Conservation (phyloP, 169 alveolate genomes). For the Besnoitia besnoiti region DNA sequence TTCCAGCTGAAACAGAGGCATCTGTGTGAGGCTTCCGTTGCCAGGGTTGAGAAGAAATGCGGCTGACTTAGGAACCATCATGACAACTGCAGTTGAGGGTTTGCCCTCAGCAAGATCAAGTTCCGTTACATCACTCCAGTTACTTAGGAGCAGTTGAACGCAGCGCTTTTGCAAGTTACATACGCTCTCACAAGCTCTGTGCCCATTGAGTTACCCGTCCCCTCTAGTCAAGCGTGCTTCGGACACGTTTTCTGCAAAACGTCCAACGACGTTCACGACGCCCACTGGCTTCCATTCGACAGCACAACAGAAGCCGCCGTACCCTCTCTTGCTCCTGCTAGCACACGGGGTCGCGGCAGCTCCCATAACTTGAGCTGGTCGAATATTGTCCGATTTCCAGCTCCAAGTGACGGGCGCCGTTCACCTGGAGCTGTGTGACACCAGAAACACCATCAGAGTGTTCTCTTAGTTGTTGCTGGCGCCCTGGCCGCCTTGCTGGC, state of each 20-base stretch:
- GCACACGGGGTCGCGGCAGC: too few species aligned
- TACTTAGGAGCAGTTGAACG: neutral
- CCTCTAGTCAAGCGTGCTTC: neutral
- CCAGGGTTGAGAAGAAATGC: too few species aligned
- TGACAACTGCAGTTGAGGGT: neutral
- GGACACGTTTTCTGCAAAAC: neutral
- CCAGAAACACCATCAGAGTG: neutral
- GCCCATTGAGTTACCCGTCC: neutral
- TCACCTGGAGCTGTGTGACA: too few species aligned
- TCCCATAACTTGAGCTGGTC: too few species aligned
- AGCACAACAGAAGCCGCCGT: too few species aligned
- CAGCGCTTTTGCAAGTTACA: neutral
- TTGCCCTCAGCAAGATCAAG: neutral
- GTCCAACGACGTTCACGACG: neutral
- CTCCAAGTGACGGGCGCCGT: too few species aligned
- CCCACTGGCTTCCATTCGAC: too few species aligned
- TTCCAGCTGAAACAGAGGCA: too few species aligned
- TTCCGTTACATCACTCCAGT: neutral
- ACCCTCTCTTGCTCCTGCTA: too few species aligned
- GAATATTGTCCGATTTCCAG: too few species aligned
- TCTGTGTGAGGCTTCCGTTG: too few species aligned
- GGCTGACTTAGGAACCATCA: neutral
- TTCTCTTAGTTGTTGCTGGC: neutral
- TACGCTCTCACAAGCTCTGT: neutral
- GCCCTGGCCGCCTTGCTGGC: neutral